Conservation (phyloP, 2,329 filamentous ascomycete species). For the Colletotrichum sp. region DNA sequence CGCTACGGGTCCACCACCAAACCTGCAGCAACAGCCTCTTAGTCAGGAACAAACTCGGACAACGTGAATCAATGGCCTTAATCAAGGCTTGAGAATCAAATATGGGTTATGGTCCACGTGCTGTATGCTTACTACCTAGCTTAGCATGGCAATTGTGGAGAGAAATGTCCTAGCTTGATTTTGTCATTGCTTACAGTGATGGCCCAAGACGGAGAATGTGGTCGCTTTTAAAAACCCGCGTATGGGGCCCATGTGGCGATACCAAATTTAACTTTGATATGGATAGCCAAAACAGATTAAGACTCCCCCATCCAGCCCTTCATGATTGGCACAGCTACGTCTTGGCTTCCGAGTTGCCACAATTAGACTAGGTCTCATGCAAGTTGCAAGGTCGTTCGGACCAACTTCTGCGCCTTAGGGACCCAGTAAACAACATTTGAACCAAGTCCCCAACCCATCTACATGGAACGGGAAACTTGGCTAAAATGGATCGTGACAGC, state of each 20-base stretch:
- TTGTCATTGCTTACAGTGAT: not conserved
- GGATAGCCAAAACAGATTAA: conserved; percentile 5
- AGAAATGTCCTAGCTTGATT: not conserved
- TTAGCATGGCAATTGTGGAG: not conserved
- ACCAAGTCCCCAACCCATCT: not conserved
- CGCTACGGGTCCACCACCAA: not conserved
- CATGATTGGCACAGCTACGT: not conserved
- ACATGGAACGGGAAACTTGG: not conserved
- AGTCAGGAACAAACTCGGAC: not conserved
- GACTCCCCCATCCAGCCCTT: not conserved
- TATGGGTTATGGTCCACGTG: not conserved
- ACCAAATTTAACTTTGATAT: conserved; percentile 11
- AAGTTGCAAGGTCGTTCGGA: not conserved
- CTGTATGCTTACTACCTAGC: not conserved
- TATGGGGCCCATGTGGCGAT: not conserved
- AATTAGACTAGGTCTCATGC: not conserved
- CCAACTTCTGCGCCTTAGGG: not conserved
- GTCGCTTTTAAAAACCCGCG: not conserved
- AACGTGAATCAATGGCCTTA: not conserved
- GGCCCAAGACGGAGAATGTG: not conserved
- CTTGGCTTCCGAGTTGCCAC: not conserved
- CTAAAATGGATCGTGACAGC: not conserved
- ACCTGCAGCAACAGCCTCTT: not conserved
- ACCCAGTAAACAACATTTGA: not conserved
- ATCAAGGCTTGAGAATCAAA: not conserved